Percentiles rank a stretch among this genome's conserved stretches.
These are phyloP conservation scores for Onygena corvina DNA, from an alignment of 2,329 filamentous ascomycete genomes.

Conservation along the genomic window DNA sequence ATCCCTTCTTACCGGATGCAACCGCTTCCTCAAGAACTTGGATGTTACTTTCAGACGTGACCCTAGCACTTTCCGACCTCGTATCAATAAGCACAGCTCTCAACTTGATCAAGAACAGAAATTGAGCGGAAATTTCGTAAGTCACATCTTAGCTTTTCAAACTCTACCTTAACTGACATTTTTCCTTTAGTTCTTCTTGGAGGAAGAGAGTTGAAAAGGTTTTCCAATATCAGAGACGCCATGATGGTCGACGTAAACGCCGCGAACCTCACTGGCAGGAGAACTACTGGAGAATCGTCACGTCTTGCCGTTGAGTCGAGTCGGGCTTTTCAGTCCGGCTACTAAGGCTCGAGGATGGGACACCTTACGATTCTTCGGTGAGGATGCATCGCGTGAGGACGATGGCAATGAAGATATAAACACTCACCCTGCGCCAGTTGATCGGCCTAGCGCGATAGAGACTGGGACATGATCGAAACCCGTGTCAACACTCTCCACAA, in stretches of 20 bases:
- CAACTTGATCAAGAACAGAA: slow-evolving; percentile 99
- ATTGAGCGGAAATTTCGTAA: slow-evolving; percentile 75
- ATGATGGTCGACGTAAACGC: slow-evolving; percentile 29
- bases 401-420: neutral
- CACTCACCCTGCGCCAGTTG: neutral
- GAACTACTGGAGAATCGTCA: slow-evolving; percentile 19
- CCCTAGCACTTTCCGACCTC: slow-evolving; percentile 85
- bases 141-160: slow-evolving; percentile 26
- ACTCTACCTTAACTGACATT: slow-evolving; percentile 7
- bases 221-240: slow-evolving; percentile 32
- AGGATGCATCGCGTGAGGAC: neutral
- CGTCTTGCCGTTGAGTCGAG: slow-evolving; percentile 13
- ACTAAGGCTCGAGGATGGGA: neutral
- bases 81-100: slow-evolving; percentile 94
- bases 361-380: slow-evolving; percentile 1
- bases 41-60: slow-evolving; percentile 98
- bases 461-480: neutral
- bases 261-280: slow-evolving; percentile 26
- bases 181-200: slow-evolving; percentile 72
- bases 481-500: neutral
- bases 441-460: neutral
- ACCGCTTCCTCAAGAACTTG: slow-evolving; percentile 88
- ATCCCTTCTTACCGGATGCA: slow-evolving; percentile 88
- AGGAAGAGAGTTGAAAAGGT: slow-evolving; percentile 65
- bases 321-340: neutral